Percentiles rank a stretch among this genome's conserved stretches.
These are phyloP conservation scores for Pharus latifolius DNA, from an alignment of 176 grass and related monocot species.

Conservation along the genomic window DNA sequence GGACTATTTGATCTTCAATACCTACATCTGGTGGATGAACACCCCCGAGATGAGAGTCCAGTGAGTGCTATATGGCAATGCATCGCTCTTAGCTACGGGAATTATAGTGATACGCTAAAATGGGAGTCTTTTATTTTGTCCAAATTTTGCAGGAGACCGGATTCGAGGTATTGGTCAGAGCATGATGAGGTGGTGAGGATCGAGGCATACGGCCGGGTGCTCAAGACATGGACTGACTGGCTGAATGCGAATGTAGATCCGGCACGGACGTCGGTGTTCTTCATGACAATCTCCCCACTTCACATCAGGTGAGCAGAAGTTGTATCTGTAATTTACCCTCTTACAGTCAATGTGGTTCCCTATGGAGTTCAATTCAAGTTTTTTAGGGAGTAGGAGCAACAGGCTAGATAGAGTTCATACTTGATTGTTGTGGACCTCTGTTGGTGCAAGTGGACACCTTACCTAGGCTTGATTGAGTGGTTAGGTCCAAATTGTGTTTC, in stretches of 20 bases:
- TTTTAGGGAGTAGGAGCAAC: background rate
- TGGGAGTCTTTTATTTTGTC: background rate
- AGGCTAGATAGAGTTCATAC: background rate
- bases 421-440: conserved; percentile 7
- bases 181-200: conserved; percentile 59
- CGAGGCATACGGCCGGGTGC: conserved; percentile 44
- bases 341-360: background rate
- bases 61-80: background rate
- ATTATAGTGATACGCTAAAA: background rate
- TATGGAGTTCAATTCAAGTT: background rate
- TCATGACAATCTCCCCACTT: conserved; percentile 81
- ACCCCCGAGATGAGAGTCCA: conserved; percentile 50
- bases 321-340: background rate
- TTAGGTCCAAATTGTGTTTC: background rate
- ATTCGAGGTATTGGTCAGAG: conserved; percentile 58
- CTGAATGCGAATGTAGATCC: conserved; percentile 53
- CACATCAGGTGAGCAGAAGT: conserved; percentile 46
- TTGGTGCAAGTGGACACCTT: background rate
- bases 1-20: conserved; percentile 95
- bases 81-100: background rate
- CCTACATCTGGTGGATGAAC: conserved; percentile 99
- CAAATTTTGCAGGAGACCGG: conserved; percentile 28
- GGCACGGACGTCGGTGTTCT: conserved; percentile 43
- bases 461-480: background rate
- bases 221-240: conserved; percentile 59